Conservation (phyloP, 106 monocot species). For the Platanthera zijinensis region DNA sequence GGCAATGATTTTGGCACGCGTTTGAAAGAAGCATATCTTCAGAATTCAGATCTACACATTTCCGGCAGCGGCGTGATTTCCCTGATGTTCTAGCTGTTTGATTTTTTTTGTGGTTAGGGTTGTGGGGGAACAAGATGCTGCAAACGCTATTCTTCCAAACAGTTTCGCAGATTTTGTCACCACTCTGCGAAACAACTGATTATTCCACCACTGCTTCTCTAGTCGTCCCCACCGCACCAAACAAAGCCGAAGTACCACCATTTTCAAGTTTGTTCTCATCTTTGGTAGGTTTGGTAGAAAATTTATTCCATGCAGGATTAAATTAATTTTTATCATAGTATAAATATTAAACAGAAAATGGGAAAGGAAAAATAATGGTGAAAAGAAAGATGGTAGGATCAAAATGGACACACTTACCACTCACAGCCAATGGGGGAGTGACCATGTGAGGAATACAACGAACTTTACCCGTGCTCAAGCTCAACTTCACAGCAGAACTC, state of each 20-base stretch:
- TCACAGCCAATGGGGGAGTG: slow-evolving; percentile 63
- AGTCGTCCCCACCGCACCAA: too few relatives aligned
- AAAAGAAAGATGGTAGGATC: background rate
- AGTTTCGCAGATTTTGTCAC: too few relatives aligned
- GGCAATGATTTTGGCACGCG: slow-evolving; percentile 23
- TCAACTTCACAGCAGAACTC: slow-evolving; percentile 37
- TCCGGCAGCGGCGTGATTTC: background rate
- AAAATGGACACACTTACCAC: slow-evolving; percentile 46
- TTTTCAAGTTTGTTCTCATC: too few relatives aligned
- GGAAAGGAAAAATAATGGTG: background rate
- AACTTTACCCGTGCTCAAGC: slow-evolving; percentile 46
- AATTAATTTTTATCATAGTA: background rate
- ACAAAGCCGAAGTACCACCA: too few relatives aligned
- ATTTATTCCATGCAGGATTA: too few relatives aligned
- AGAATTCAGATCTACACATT: slow-evolving; percentile 15
- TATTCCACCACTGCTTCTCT: too few relatives aligned
- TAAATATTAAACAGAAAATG: background rate
- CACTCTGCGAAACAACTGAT: too few relatives aligned
- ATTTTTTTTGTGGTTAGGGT: too few relatives aligned
- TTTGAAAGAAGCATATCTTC: slow-evolving; percentile 33
- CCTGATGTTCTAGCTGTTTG: too few relatives aligned
- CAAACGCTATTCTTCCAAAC: too few relatives aligned
- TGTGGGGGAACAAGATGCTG: too few relatives aligned
- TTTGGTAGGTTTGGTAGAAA: too few relatives aligned
- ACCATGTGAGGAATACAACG: slow-evolving; percentile 62